Percentiles rank a stretch among this genome's conserved stretches.
Evolutionary conservation across 2,329 filamentous ascomycete species (phyloP).

Genomic region (Juglanconis juglandina): DNA sequence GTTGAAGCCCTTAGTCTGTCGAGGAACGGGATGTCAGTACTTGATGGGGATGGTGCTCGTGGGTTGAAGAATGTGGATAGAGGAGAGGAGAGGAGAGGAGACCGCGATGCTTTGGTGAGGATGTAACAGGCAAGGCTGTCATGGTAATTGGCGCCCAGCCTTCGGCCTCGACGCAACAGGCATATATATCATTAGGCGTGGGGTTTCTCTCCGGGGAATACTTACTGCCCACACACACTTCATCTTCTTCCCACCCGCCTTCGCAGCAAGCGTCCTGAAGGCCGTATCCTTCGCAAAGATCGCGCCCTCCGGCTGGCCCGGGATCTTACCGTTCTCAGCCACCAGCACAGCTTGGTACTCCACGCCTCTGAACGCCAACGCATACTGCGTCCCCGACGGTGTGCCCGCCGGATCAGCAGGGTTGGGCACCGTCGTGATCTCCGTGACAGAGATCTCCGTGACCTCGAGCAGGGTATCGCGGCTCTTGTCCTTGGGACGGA

Average conservation of each 20-base stretch:
- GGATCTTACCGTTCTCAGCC: constrained; percentile 9
- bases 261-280: constrained; percentile 16
- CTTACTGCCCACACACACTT: constrained; percentile 17
- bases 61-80: constrained; percentile 22
- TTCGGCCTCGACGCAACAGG: no score
- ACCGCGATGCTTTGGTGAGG: neutral
- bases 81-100: neutral
- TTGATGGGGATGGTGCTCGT: constrained; percentile 24
- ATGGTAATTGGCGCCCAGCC: neutral
- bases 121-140: neutral
- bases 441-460: constrained; percentile 22
- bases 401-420: constrained; percentile 18
- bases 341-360: constrained; percentile 15
- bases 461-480: constrained; percentile 21
- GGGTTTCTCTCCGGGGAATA: neutral
- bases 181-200: neutral
- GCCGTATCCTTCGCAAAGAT: constrained; percentile 16
- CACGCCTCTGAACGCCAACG: constrained; percentile 14
- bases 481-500: constrained; percentile 27
- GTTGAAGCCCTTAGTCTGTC: constrained; percentile 19
- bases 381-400: neutral
- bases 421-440: constrained; percentile 13
- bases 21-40: constrained; percentile 28
- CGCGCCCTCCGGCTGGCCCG: constrained; percentile 15
- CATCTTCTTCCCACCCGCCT: constrained; percentile 15